These are phyloP conservation scores for Logfia minima DNA, from an alignment of 129 eudicot species.

Conservation along the genomic window DNA sequence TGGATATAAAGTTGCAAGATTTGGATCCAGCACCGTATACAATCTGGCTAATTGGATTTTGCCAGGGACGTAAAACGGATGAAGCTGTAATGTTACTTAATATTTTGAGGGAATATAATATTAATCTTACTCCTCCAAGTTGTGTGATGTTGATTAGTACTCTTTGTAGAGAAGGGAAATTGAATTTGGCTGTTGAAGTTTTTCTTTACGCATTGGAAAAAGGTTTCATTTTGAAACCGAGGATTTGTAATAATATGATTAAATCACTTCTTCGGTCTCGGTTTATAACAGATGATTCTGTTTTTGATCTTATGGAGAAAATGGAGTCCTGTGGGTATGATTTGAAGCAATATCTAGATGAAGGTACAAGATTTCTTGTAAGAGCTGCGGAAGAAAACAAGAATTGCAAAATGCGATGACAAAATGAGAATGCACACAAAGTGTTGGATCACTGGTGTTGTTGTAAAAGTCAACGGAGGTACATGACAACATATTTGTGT, in stretches of 20 bases:
- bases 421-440: slow-evolving; percentile 14
- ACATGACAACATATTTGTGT: slow-evolving; percentile 8
- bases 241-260: slow-evolving; percentile 54
- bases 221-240: slow-evolving; percentile 57
- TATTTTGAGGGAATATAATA: slow-evolving; percentile 49
- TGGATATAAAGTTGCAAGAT: slow-evolving; percentile 43
- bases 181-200: slow-evolving; percentile 48
- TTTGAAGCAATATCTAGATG: slow-evolving; percentile 45
- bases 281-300: slow-evolving; percentile 32
- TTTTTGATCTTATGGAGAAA: slow-evolving; percentile 43
- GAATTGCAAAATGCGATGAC: slow-evolving; percentile 14
- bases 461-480: slow-evolving; percentile 35
- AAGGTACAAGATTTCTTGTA: slow-evolving; percentile 39
- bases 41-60: slow-evolving; percentile 51
- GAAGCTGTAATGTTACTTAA: slow-evolving; percentile 59
- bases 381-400: slow-evolving; percentile 1
- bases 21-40: slow-evolving; percentile 51
- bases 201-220: slow-evolving; percentile 51
- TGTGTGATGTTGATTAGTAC: slow-evolving; percentile 66
- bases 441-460: slow-evolving; percentile 15
- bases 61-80: slow-evolving; percentile 34
- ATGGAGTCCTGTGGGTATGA: slow-evolving; percentile 70
- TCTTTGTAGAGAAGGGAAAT: slow-evolving; percentile 44
- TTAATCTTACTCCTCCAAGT: slow-evolving; percentile 57
- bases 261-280: slow-evolving; percentile 41